phyloP scores from a whole-genome alignment of 2,329 filamentous ascomycete species.

The Grosmannia serpens region DNA sequence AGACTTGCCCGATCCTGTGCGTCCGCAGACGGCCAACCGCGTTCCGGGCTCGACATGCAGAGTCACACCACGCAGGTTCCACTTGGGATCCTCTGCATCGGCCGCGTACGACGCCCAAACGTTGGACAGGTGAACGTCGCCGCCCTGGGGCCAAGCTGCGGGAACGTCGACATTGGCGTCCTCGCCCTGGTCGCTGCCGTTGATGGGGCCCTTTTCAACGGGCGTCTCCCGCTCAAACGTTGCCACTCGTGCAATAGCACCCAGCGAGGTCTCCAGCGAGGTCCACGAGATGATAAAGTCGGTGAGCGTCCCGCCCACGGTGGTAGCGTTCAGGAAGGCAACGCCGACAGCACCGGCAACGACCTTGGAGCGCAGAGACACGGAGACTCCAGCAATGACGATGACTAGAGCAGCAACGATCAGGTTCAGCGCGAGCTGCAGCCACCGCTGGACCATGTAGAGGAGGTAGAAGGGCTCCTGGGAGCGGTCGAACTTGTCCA shows the following conservation, averaged over 20 bases:
- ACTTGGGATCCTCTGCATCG: background rate
- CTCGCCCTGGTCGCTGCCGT: too few species aligned
- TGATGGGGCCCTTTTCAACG: background rate
- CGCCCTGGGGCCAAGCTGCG: conserved; percentile 2
- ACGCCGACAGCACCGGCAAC: conserved; percentile 19
- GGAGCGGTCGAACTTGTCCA: conserved; percentile 36
- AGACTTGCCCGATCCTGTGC: conserved; percentile 20
- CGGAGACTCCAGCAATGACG: conserved; percentile 21
- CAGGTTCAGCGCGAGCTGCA: conserved; percentile 25
- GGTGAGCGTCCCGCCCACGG: conserved; percentile 12
- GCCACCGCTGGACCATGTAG: conserved; percentile 44
- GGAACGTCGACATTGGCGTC: background rate
- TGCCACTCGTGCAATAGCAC: conserved; percentile 14
- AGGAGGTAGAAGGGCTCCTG: conserved; percentile 46
- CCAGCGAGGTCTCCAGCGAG: conserved; percentile 15
- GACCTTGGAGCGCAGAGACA: conserved; percentile 18
- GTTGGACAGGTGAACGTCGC: background rate
- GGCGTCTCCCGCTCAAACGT: conserved; percentile 5
- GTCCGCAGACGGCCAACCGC: conserved; percentile 22
- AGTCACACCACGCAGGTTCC: conserved; percentile 13
- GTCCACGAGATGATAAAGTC: conserved; percentile 15
- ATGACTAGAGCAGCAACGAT: conserved; percentile 23
- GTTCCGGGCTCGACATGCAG: conserved; percentile 18
- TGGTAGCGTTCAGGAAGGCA: conserved; percentile 18
- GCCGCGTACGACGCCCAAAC: conserved; percentile 5